Evolutionary conservation across 208 protist species (phyloP), one percentile per base, ranked within the genome.

Genomic region (Trypanosomatidae sp.): DNA sequence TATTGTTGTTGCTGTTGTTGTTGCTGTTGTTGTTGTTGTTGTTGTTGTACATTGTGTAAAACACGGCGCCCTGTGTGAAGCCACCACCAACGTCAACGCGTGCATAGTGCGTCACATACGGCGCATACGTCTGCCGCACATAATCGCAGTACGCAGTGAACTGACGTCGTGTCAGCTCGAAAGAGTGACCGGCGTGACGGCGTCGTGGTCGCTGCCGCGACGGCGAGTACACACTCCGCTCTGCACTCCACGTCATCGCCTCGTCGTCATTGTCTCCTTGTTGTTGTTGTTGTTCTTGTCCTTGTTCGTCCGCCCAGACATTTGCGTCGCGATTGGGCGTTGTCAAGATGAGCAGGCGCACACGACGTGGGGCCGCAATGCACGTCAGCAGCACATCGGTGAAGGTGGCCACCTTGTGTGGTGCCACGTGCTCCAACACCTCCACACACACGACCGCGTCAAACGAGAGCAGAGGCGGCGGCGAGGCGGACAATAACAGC

Each of bases 381-480:
- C 67, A 46, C 1, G 42, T 48, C 43, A 84, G 78, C 10, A 84
- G 2, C 0, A 52, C 66, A 41, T 84, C 50, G 2, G 69, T 73
- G 55, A 58, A 84, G 4, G 50, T 47, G 2, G 56, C 54, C 6
- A 84, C 62, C 20, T 60, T 43, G 20, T 67, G 50, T 8, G 62
- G 57, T 0, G 58, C 33, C 19, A 79, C 66, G 54, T 79, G 66
- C 52, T 76, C 69, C 10, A 79, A 43, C 7, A 79, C 69, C 28
- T 84, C 74, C n/a, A 79, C 60, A 19, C 62, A 76, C 27, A 72
- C 27, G 13, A 84, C 55, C 10, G 70, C 62, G 30, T 84, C 69
- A n/a, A n/a, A n/a, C n/a, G n/a, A n/a, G n/a, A n/a, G n/a, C n/a
- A n/a, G n/a, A n/a, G n/a, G n/a, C n/a, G n/a, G n/a, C n/a, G n/a